Evolutionary conservation across 345 rosid species (phyloP), one percentile per base, ranked within the genome.

Genomic region (Fremontodendron californicum): DNA sequence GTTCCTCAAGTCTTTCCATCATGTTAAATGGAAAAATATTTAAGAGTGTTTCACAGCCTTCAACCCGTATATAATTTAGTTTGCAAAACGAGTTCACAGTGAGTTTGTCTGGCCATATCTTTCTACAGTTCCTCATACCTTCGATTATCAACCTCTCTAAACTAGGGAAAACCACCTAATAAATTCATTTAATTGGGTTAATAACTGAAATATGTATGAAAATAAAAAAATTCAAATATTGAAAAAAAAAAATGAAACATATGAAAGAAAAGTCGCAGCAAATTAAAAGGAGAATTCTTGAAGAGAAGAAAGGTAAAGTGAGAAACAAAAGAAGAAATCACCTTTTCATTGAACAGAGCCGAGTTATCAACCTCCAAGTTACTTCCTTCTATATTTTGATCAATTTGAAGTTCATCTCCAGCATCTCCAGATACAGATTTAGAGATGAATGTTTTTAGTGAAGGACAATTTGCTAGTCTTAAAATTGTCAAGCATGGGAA

Each of bases 261-360:
- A 33, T 35, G 29, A 5, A 67, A n/a, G 46, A 21, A 45, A 18
- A 23, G n/a, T 0, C 5, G 0, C 7, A 39, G 12, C 16, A 57
- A 4, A 33, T 2, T 13, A 15, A 48, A 48, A 48, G 5, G n/a
- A 49, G n/a, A 49, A 15, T 16, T 49, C 54, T 0, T 3, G 54
- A 15, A 49, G 54, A 46, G 12, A 46, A 46, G 18, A 46, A 46
- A 2, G 51, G 51, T 60, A 27, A 60, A 23, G 65, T 33, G 63
- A 58, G 6, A 27, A 58, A 58, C 11, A 37, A 37, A 23, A 21
- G 0, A 8, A 31, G 27, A n/a, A 21, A 49, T 5, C 70, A 78
- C 77, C 81, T 73, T 78, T 46, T 37, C 52, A 39, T 49, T 52
- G 9, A 62, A 78, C 8, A 78, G 27, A 54, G 25, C 19, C 16